These are phyloP conservation scores for Diaporthe australafricana DNA, from an alignment of 2,329 filamentous ascomycete genomes.

Conservation along the genomic window DNA sequence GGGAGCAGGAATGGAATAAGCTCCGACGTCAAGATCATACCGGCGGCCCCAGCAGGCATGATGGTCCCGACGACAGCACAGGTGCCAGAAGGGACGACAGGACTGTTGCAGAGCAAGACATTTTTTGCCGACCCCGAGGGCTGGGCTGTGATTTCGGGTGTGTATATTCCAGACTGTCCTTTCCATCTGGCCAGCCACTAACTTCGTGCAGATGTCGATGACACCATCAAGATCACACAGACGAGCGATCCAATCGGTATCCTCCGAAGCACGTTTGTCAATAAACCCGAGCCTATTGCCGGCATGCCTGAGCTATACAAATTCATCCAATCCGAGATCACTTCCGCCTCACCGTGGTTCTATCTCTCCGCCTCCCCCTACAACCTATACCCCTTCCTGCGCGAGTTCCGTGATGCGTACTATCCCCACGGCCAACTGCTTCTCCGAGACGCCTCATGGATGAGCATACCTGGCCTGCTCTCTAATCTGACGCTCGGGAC, in stretches of 20 bases:
- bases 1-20: conserved; percentile 79
- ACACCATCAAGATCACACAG: conserved; percentile 93
- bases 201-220: conserved; percentile 78
- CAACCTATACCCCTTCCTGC: conserved; percentile 91
- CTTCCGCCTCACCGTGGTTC: conserved; percentile 80
- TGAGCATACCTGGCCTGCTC: conserved; percentile 83
- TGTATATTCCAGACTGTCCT: conserved; percentile 31
- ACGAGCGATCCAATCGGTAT: conserved; percentile 86
- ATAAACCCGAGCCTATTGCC: conserved; percentile 74
- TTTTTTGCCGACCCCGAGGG: conserved; percentile 81
- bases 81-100: conserved; percentile 63
- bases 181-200: background rate
- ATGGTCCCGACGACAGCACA: conserved; percentile 60
- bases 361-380: conserved; percentile 95
- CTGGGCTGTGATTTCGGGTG: conserved; percentile 85
- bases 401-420: conserved; percentile 75
- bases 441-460: conserved; percentile 87
- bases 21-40: conserved; percentile 68
- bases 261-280: conserved; percentile 84
- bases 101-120: conserved; percentile 74
- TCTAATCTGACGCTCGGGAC: conserved; percentile 84
- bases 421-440: conserved; percentile 86
- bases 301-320: conserved; percentile 90
- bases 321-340: conserved; percentile 67
- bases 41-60: conserved; percentile 58